Conservation (phyloP, 768 basidiomycete genomes). For the Rhodosporidiobolus sp. region DNA sequence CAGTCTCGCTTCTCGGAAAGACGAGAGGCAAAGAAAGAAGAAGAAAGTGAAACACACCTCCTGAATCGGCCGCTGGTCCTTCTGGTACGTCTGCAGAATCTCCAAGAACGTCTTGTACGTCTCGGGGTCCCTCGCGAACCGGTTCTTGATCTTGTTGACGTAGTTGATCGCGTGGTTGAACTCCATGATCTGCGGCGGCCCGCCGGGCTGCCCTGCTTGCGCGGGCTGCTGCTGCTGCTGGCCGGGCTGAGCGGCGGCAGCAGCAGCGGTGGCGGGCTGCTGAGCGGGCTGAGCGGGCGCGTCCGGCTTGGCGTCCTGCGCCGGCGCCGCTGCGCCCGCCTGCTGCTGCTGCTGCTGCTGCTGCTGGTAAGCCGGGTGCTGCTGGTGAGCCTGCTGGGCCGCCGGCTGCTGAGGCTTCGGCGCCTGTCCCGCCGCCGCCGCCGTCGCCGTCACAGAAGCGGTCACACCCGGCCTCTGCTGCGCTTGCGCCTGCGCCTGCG, state of each 20-base stretch:
- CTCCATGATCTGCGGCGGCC: constrained; percentile 42
- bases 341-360: neutral
- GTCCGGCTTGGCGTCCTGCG: neutral
- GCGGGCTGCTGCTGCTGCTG: neutral
- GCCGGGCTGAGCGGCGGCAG: neutral
- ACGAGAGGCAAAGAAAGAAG: neutral
- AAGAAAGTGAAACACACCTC: constrained; percentile 52
- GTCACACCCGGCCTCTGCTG: neutral
- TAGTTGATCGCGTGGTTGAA: constrained; percentile 89
- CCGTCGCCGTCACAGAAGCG: neutral
- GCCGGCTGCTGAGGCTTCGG: neutral
- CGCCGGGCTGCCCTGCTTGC: neutral
- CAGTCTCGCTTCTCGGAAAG: neutral
- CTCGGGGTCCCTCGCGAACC: constrained; percentile 79
- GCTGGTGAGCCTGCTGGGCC: too few species aligned
- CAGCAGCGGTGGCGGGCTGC: too few species aligned
- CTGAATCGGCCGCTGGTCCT: constrained; percentile 59
- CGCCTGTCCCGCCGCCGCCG: neutral
- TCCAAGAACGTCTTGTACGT: constrained; percentile 59
- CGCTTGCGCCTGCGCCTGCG: neutral
- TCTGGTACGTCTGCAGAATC: constrained; percentile 55
- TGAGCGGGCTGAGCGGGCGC: neutral
- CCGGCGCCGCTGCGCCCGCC: neutral
- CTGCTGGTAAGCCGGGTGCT: neutral
- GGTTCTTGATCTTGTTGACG: constrained; percentile 95